Base-by-base conservation (phyloP, 805 yeast genomes). In the Saccharomyces kudriavzevii region DNA sequence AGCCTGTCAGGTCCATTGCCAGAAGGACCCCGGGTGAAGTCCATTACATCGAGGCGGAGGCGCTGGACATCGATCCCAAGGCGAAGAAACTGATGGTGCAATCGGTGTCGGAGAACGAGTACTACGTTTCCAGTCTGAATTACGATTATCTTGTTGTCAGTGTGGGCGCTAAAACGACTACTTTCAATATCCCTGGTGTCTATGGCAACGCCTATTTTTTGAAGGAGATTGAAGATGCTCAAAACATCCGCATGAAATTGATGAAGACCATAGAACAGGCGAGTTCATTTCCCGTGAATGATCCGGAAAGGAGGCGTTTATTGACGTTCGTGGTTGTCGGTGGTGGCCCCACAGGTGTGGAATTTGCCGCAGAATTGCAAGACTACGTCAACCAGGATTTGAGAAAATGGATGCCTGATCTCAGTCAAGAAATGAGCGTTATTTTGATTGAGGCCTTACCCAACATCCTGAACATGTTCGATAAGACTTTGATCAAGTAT, bases 261-360 rank as follows among this genome's bases (percentile, higher is more conserved):
- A 87, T 90, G 85, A 89, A 88, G 69, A 81, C 87, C 63, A 84
- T 91, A 65, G 97, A 92, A 76, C 85, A 89, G 58, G 96, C 97
- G 45, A 82, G 87, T 62, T 76, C 85, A 59, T 80, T 90, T 62
- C 89, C 94, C 53, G 79, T 79, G 61, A 70, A 72, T 30, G 88
- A 82, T 60, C 83, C 84, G 20, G 96, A 88, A 70, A 83, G 97
- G 73, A 81, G 82, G 73, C 82, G 96, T 70, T 79, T 92, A 64
- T 79, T 91, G 68, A 86, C 84, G 58, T 84, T 90, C 63, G 92
- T 92, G 57, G 96, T 92, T 58, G 95, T 94, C 61, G 98, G 98
- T 65, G 98, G 97, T 73, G 98, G 98, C 60, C 97, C 98, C 69
- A 91, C 98, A 47, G 98, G 98, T 76, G 97, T 91, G 58, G 97